These are phyloP conservation scores for Solanum bulbocastanum DNA, from an alignment of 257 asterid genomes.

Conservation along the genomic window DNA sequence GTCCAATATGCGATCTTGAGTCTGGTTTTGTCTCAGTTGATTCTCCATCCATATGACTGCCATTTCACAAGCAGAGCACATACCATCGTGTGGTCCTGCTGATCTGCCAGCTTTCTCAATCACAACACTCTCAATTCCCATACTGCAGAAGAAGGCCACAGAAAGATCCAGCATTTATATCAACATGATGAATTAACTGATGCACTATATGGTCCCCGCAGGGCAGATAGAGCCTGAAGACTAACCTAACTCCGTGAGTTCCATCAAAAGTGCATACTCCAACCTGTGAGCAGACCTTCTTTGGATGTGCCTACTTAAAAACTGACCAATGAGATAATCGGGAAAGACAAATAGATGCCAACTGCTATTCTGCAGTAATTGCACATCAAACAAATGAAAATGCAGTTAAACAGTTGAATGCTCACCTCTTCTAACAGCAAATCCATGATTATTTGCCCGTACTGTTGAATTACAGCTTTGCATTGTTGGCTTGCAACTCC, in stretches of 20 bases:
- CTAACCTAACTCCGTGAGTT: constrained; percentile 75
- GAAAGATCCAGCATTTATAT: background rate
- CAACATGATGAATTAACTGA: background rate
- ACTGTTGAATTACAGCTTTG: constrained; percentile 87
- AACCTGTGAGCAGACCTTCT: constrained; percentile 75
- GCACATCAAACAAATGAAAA: background rate
- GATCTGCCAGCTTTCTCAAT: constrained; percentile 51
- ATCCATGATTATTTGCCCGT: constrained; percentile 72
- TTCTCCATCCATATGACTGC: constrained; percentile 59
- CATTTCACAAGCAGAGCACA: constrained; percentile 74
- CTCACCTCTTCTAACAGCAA: constrained; percentile 65
- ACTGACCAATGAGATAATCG: background rate
- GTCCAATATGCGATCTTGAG: constrained; percentile 32
- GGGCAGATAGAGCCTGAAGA: background rate
- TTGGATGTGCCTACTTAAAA: constrained; percentile 53
- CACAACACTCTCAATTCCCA: constrained; percentile 76
- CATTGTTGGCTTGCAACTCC: constrained; percentile 95
- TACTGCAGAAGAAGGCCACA: constrained; percentile 22
- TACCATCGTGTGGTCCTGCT: constrained; percentile 30
- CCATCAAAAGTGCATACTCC: constrained; percentile 91
- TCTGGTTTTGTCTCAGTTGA: constrained; percentile 46
- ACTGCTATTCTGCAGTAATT: background rate
- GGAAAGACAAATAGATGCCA: background rate
- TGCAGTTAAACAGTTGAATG: background rate
- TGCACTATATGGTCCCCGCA: background rate